Base-by-base conservation (phyloP, 139 green algal genomes). In the Closterium sp. region DNA sequence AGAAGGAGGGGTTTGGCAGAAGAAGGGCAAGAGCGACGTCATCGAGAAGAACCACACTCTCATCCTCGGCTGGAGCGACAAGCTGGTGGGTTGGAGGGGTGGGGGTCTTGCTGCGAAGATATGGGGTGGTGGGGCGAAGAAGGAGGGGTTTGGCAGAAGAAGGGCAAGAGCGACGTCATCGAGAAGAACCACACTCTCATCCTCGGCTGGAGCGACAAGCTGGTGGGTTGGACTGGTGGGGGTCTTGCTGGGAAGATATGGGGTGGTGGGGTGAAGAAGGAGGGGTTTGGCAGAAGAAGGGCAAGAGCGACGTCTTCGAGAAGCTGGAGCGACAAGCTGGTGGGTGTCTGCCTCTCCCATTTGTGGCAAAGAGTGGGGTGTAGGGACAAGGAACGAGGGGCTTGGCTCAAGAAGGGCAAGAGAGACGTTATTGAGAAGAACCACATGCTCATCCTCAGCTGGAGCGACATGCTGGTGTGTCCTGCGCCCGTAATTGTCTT, bases 401-500 rank as follows among this genome's bases (percentile, higher is more conserved):
- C 25, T 16, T 16, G 55, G 32, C 36, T 96, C 90, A 94, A 91
- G 64, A 94, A 95, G 89, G 95, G 95, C 4, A 85, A 76, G 84
- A 94, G 84, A 9, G 94, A 95, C 7, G 95, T 96, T 89, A 90
- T 96, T 25, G 95, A 96, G 94, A 91, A 23, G 19, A 84, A 92
- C 87, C 95, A 96, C 91, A 95, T 93, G 5, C 91, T 96, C 28
- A 95, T 96, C 36, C 90, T 96, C 25, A 93, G 95, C 23, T 96
- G 94, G 95, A 96, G 87, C 88, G 93, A 96, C 84, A 96, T 96
- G 91, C 76, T 95, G 84, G 83, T 86, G 30, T 7, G n/a, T 76
- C n/a, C n/a, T n/a, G n/a, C n/a, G n/a, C n/a, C n/a, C n/a, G n/a
- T n/a, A n/a, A n/a, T n/a, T n/a, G n/a, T n/a, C n/a, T n/a, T n/a